A percentile compares a stretch with the other conserved stretches of the same genome.
Evolutionary conservation across 2,329 filamentous ascomycete genomes (phyloP).

Genomic region (Hymenoscyphus salicellus): DNA sequence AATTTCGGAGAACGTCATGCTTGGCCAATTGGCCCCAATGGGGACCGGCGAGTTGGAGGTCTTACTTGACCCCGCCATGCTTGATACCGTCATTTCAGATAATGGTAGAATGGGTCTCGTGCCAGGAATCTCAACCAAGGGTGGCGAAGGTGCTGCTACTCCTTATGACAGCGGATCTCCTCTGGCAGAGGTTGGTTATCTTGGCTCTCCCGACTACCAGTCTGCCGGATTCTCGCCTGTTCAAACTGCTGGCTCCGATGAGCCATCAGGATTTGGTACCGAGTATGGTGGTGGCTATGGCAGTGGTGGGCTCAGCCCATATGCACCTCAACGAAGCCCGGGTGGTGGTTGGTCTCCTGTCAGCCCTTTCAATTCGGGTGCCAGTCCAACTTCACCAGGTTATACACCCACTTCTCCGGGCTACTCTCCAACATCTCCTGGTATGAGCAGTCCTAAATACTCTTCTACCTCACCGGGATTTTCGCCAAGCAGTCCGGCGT

Average conservation of each 20-base stretch:
- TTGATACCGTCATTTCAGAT: slow-evolving; percentile 90
- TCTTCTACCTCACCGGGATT: slow-evolving; percentile 45
- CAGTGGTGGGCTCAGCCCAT: slow-evolving; percentile 62
- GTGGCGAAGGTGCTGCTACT: slow-evolving; percentile 78
- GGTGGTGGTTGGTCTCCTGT: slow-evolving; percentile 63
- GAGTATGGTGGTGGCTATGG: slow-evolving; percentile 52
- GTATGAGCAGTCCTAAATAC: slow-evolving; percentile 51
- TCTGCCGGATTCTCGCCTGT: slow-evolving; percentile 73
- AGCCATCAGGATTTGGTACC: slow-evolving; percentile 60
- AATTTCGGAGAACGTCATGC: slow-evolving; percentile 98
- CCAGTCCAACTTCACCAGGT: slow-evolving; percentile 51
- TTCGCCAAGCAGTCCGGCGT: slow-evolving; percentile 58
- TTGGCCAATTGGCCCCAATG: slow-evolving; percentile 94
- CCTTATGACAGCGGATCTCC: slow-evolving; percentile 89
- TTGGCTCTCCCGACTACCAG: slow-evolving; percentile 59
- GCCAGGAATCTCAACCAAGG: slow-evolving; percentile 74
- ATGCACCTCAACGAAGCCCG: slow-evolving; percentile 61
- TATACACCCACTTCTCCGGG: slow-evolving; percentile 35
- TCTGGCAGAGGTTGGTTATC: slow-evolving; percentile 67
- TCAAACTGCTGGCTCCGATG: slow-evolving; percentile 69
- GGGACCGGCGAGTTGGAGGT: slow-evolving; percentile 96
- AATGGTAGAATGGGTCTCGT: slow-evolving; percentile 83
- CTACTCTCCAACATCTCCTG: slow-evolving; percentile 52
- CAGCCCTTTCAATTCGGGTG: slow-evolving; percentile 49
- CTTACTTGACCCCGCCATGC: slow-evolving; percentile 88